Base-by-base conservation (phyloP, 768 basidiomycete genomes). In the Lyophyllum decastes region DNA sequence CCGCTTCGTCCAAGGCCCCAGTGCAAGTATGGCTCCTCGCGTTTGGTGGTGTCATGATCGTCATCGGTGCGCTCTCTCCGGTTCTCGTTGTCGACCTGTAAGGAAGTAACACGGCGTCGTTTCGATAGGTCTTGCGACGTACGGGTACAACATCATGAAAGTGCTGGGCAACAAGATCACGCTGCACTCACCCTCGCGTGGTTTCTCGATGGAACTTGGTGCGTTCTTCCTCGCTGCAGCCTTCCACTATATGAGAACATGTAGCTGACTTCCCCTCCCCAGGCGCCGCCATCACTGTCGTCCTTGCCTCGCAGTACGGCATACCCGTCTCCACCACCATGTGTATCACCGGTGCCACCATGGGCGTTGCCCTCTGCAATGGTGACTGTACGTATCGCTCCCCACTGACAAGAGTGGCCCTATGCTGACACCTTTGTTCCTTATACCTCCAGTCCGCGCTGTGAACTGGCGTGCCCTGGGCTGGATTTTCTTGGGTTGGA, bases 61-160 rank as follows among this genome's bases (percentile, higher is more conserved):
- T 69, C 34, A 52, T 70, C 34, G 69, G 69, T 61, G 25, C 60
- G 54, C 54, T 33, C 38, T 54, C 44, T 27, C 27, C 21, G 22
- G 19, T 19, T 19, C 40, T 41, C 34, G 44, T 41, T 27, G 33
- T 35, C 11, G 2, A 14, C n/a, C 8, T 33, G 17, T 30, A 5
- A n/a, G n/a, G 16, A 19, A 14, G n/a, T 34, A 21, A 33, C 7
- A 19, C n/a, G n/a, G n/a, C n/a, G 2, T 33, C 27, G 14, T n/a
- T 49, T 17, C 38, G 4, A 4, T 33, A 55, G 57, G 49, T 10
- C 47, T 59, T 57, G 51, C 55, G 8, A 59, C 60, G 17, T 66
- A 70, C 44, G 68, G 66, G 4, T 70, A 70, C 62, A 67, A 68
- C 50, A 69, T 70, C 55, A 69, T 70, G 69, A 57, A 55, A n/a